Evolutionary conservation across 305 asterid species (phyloP), one percentile per base, ranked within the genome.

Genomic region (Lippia alba): DNA sequence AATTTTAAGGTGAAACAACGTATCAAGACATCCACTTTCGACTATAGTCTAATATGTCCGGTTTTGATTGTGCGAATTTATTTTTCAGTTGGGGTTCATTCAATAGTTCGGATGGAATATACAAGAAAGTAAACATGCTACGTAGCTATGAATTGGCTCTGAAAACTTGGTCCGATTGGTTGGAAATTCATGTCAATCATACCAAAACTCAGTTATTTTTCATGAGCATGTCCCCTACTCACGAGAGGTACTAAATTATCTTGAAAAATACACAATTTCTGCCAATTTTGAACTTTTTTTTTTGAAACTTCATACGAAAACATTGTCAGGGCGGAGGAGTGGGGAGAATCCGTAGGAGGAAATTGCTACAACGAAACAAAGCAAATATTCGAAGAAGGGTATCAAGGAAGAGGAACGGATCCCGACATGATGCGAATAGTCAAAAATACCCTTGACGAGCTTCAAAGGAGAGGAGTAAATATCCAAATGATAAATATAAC

Each of bases 131-230:
- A 6, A 81, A 82, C 44, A 91, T 89, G 96, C 74, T 87, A 10
- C 96, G 97, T 5, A 85, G 96, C 83, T 94, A 91, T 24, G 96
- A 91, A 76, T 83, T 91, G 96, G 96, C 96, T 10, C 77, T 91
- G 4, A 87, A 75, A 49, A 88, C 98, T 1, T 91, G 98, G 97
- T 78, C 96, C 2, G 94, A 94, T 53, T 94, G 98, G 98, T 56
- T 91, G 79, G 96, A 91, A 80, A 82, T 89, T 64, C 96, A 93
- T 56, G 85, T 94, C 59, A 80, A 91, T 70, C 91, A 89, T 48
- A 75, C 75, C 71, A 91, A 84, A 68, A 84, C 96, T 14, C 88
- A 72, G 45, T 50, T 94, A 33, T 91, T 84, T 54, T 91, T 89
- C 79, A 81, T 94, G 85, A 81, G 88, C 83, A 86, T 93, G 91